phyloP scores from a whole-genome alignment of 1,284 basidiomycete genomes.

The Peniophora sp. region DNA sequence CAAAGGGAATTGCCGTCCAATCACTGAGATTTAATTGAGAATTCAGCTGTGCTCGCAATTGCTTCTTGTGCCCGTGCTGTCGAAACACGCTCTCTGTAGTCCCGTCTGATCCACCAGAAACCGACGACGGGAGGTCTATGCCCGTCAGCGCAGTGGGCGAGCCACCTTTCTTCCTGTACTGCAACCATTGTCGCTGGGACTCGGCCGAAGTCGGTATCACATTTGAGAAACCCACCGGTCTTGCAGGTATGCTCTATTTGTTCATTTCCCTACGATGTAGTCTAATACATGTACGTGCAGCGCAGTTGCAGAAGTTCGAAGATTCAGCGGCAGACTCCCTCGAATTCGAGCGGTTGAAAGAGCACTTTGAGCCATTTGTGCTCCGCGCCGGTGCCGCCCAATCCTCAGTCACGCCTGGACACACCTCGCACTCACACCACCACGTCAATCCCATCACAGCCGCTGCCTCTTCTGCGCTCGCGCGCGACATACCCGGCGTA shows the following conservation, averaged over 20 bases:
- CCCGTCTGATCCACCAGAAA: conserved; percentile 75
- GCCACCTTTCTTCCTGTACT: conserved; percentile 87
- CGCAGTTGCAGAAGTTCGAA: conserved; percentile 83
- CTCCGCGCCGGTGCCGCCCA: conserved; percentile 75
- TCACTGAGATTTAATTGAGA: not conserved
- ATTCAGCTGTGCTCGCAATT: conserved; percentile 79
- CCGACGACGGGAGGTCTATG: conserved; percentile 42
- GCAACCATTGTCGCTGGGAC: conserved; percentile 93
- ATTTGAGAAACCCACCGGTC: conserved; percentile 94
- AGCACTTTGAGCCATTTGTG: conserved; percentile 88
- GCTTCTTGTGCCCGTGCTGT: conserved; percentile 94
- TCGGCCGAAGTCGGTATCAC: conserved; percentile 84
- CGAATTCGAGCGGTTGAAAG: conserved; percentile 89
- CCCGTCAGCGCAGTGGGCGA: conserved; percentile 55
- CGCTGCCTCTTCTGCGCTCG: conserved; percentile 76
- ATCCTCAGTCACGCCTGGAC: conserved; percentile 33
- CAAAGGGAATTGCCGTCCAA: not conserved
- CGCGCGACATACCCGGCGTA: conserved; percentile 74
- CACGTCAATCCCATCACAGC: conserved; percentile 76
- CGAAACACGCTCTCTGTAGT: conserved; percentile 83
- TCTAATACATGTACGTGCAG: conserved; percentile 31
- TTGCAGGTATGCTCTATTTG: conserved; percentile 60
- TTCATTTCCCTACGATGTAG: conserved; percentile 7
- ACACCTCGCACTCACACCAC: conserved; percentile 47
- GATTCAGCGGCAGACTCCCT: conserved; percentile 77